Base-by-base conservation (phyloP, 108 stramenopile genomes). In the Nannochloropsis oceanica region DNA sequence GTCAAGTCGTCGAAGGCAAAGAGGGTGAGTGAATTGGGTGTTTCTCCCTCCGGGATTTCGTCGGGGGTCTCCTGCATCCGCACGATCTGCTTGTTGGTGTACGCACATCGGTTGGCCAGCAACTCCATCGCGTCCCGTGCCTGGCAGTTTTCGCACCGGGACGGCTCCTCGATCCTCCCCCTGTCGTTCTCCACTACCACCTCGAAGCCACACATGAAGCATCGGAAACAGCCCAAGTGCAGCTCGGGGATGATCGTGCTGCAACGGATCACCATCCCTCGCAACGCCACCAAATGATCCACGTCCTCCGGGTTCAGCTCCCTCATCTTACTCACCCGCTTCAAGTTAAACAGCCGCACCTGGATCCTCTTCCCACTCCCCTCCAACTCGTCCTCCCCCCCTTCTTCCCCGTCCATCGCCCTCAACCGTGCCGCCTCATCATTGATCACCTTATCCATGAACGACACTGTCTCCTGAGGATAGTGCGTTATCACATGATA, bases 1-100 rank as follows among this genome's bases (percentile, higher is more conserved):
- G 98, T 97, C 79, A 99, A 91, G 86, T 97, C 96, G 89, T 99
- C 99, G 89, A 96, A 98, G 43, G 95, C 94, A 91, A 97, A 99
- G 13, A 96, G 88, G 12, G 96, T 93, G 59, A 96, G 92, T 25
- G 94, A 95, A 10, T 96, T 95, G 3, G 99, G 99, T 25, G 99
- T 99, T 87, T 99, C 98, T 34, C 99, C 99, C 24, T 96, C 97
- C 14, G 98, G 98, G 46, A 98, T 97, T 89, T 95, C 93, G 85
- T 97, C 96, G 13, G 99, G 97, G 11, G 96, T 96, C 86, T 99
- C 99, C 88, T 89, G 87, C 42, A 99, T 84, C 44, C 97, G 92
- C 11, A 98, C 94, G 90, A 98, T 90, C 91, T 99, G 99, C 91
- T 99, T 99, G 93, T 99, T 96, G 42, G 93, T 92, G 91, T 95